Conservation (phyloP, 1,139 yeast genomes). For the Pichia sp. region DNA sequence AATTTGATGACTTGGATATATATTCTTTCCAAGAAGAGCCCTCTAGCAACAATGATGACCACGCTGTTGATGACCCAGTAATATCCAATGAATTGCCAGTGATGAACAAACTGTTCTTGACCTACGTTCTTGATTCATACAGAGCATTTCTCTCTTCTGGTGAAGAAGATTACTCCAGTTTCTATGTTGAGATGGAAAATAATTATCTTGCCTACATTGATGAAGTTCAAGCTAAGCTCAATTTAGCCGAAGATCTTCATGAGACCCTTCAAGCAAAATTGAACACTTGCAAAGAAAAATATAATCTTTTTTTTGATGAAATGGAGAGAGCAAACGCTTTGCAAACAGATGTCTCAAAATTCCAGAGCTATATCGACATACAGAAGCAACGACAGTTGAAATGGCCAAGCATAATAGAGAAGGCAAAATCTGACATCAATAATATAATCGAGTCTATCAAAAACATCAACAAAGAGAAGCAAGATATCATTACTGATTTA, state of each 20-base stretch:
- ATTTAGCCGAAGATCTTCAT: conserved; percentile 43
- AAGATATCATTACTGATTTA: conserved; percentile 45
- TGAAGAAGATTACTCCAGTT: conserved; percentile 56
- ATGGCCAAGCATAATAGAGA: conserved; percentile 58
- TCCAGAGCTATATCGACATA: conserved; percentile 64
- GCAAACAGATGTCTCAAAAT: conserved; percentile 67
- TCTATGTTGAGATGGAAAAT: conserved; percentile 51
- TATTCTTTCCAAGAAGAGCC: conserved; percentile 23
- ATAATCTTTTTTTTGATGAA: conserved; percentile 40
- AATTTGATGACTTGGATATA: conserved; percentile 40
- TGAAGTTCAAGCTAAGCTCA: conserved; percentile 39
- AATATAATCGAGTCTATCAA: conserved; percentile 44
- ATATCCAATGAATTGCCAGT: conserved; percentile 26
- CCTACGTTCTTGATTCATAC: conserved; percentile 65
- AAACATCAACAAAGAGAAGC: conserved; percentile 44
- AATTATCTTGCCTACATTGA: conserved; percentile 45
- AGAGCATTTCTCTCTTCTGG: conserved; percentile 55
- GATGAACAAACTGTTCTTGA: conserved; percentile 42
- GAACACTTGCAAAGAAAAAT: conserved; percentile 34
- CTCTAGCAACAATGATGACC: conserved; percentile 17
- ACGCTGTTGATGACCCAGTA: conserved; percentile 23
- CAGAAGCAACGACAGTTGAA: conserved; percentile 61
- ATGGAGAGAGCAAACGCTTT: conserved; percentile 55
- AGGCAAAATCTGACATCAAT: conserved; percentile 52
- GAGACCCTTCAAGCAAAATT: conserved; percentile 40